Evolutionary conservation across 2,329 filamentous ascomycete genomes (phyloP), one percentile per base, ranked within the genome.

Genomic region (Ophiobolus disseminans): DNA sequence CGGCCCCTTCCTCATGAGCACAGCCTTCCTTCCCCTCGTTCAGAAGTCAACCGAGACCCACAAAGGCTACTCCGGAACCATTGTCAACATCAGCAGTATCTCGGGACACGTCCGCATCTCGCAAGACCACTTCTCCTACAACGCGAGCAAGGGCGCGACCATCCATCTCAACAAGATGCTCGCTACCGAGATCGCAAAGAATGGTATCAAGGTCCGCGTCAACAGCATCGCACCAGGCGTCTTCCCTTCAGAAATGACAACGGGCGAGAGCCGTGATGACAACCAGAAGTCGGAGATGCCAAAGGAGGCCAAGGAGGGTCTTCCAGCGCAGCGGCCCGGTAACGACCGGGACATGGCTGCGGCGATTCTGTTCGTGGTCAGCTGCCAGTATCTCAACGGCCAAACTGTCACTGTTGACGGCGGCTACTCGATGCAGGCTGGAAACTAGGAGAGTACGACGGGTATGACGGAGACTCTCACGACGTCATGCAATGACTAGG

Each of bases 301-400:
- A 7, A 82, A 80, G 70, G 78, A 80, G 46, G 75, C 80, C 57
- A 81, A 79, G 62, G 75, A 73, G 44, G 78, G 78, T 40, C 70
- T 82, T 40, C 79, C 81, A 6, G 77, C 80, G 5, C 70, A 72
- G 49, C 63, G 80, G 34, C 82, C 82, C 0, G 84, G 83, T 0
- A 79, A 82, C 20, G 84, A 86, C 54, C 67, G 78, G 23, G 83
- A 86, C 60, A 85, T 86, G 77, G 82, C 80, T 0, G 76, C 77
- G 32, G 80, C 80, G 0, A 75, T 85, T 3, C 65, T 86, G 20
- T 85, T 82, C 52, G 72, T 76, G 14, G 79, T 77, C n/a, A 70
- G 60, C 23, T 79, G 73, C 57, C 77, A 78, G 57, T 82, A 80
- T 53, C 63, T 80, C 10, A 82, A 82, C 49, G 79, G 78, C 6